phyloP scores from a whole-genome alignment of 2,329 filamentous ascomycete genomes.

The Microdochium paspali region DNA sequence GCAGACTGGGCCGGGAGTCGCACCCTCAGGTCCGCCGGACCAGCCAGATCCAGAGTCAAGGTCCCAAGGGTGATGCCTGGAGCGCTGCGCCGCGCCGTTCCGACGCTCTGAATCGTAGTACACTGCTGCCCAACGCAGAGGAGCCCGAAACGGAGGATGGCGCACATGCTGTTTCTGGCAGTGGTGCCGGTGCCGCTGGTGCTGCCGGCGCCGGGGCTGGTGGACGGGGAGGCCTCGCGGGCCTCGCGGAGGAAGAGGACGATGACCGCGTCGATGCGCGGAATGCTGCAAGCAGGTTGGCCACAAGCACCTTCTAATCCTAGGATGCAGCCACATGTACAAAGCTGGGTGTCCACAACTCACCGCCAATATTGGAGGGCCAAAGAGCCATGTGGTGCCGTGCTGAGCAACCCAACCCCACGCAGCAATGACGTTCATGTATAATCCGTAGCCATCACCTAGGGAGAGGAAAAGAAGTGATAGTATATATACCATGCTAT shows the following conservation, averaged over 20 bases:
- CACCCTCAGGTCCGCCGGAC: constrained; percentile 67
- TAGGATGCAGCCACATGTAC: too few relatives aligned
- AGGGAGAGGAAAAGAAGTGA: too few relatives aligned
- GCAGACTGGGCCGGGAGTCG: constrained; percentile 77
- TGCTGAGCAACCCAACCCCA: too few relatives aligned
- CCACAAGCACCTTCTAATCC: constrained; percentile 77
- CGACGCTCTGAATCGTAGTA: constrained; percentile 68
- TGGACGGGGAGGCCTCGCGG: constrained; percentile 41
- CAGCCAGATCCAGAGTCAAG: constrained; percentile 79
- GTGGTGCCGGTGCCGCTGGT: constrained; percentile 27
- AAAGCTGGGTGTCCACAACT: too few relatives aligned
- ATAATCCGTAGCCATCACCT: too few relatives aligned
- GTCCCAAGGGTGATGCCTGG: constrained; percentile 97
- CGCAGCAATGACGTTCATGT: too few relatives aligned
- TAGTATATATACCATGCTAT: too few relatives aligned
- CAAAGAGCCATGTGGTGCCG: too few relatives aligned
- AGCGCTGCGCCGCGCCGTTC: constrained; percentile 81
- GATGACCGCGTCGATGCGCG: constrained; percentile 91
- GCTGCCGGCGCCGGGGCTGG: constrained; percentile 30
- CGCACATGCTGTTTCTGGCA: neutral
- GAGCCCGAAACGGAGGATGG: constrained; percentile 36
- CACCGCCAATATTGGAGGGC: too few relatives aligned
- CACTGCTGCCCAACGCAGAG: constrained; percentile 57
- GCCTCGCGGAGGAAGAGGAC: constrained; percentile 70
- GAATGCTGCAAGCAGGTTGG: constrained; percentile 89